Evolutionary conservation across 352 stramenopile genomes (phyloP), one percentile per base, ranked within the genome.

Genomic region (Phytopythium montanum): DNA sequence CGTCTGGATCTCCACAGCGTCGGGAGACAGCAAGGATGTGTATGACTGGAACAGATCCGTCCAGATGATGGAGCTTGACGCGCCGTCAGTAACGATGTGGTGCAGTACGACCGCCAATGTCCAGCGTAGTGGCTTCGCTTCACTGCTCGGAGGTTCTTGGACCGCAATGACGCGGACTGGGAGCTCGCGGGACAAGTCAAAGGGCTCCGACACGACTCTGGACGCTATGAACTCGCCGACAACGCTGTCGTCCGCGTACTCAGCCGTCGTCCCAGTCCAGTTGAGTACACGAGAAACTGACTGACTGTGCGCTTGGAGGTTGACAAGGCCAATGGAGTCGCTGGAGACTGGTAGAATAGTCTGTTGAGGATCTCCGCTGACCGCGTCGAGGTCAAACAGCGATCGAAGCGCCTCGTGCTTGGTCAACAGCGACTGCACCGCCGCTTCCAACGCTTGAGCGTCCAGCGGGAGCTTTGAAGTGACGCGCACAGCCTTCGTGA

Each of bases 81-180:
- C 64, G 31, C 71, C 65, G 54, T 85, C 75, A 0, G 75, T 85
- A n/a, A 68, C 75, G 21, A 85, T 88, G 44, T 85, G 75, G 13
- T 88, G 78, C 45, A 84, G 49, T n/a, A 82, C 72, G 1, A 72
- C 66, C 6, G 67, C 65, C 0, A 84, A 54, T 16, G 69, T 61
- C 78, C 75, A 52, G 6, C 5, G 13, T 2, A 2, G 2, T 3
- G 2, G 4, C 3, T 0, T 23, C 1, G 7, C 42, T 25, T 29
- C 21, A 33, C 10, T 18, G 33, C 8, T 12, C 9, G 9, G 9
- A 38, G 25, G 23, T 13, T 18, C 45, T 23, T 16, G 45, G 29
- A 83, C 58, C 1, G 54, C 77, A 29, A 69, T 71, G 12, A 85
- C 36, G 31, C 77, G 74, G 53, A 85, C 72, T 5, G 72, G 75